phyloP scores from a whole-genome alignment of 352 stramenopile species.

The Phytophthora litchii region DNA sequence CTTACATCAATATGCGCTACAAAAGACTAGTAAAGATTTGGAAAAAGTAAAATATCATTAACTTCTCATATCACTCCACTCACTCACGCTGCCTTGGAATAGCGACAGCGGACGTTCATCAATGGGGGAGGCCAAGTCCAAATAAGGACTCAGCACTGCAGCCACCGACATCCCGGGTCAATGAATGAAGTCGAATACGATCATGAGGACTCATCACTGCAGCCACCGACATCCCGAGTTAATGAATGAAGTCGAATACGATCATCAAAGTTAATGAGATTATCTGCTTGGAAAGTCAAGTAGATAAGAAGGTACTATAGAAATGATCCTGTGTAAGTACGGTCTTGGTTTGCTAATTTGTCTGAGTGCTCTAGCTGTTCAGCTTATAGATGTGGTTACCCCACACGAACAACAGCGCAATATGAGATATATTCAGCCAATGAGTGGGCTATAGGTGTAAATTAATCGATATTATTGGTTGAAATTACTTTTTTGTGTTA shows the following conservation, averaged over 20 bases:
- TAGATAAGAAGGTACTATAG: not conserved
- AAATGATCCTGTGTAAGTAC: not conserved
- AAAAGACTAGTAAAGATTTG: no score
- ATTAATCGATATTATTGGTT: no score
- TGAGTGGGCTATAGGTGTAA: no score
- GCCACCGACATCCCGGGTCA: not conserved
- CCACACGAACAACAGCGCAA: no score
- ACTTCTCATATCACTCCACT: conserved; percentile 43
- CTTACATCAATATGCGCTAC: no score
- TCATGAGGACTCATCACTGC: not conserved
- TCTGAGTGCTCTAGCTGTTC: no score
- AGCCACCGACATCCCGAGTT: not conserved
- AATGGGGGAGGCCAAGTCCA: conserved; percentile 26
- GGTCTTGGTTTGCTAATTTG: not conserved
- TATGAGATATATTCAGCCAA: no score
- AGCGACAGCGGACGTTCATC: conserved; percentile 49
- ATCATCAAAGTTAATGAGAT: not conserved
- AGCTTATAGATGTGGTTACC: no score
- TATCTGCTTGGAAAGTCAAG: not conserved
- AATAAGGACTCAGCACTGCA: conserved; percentile 12
- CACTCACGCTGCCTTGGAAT: conserved; percentile 51
- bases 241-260: not conserved
- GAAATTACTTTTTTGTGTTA: no score
- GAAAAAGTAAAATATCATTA: conserved; percentile 4
- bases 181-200: not conserved